These are phyloP conservation scores for Aspergillus sergii DNA, from an alignment of 2,329 filamentous ascomycete genomes.

Conservation along the genomic window DNA sequence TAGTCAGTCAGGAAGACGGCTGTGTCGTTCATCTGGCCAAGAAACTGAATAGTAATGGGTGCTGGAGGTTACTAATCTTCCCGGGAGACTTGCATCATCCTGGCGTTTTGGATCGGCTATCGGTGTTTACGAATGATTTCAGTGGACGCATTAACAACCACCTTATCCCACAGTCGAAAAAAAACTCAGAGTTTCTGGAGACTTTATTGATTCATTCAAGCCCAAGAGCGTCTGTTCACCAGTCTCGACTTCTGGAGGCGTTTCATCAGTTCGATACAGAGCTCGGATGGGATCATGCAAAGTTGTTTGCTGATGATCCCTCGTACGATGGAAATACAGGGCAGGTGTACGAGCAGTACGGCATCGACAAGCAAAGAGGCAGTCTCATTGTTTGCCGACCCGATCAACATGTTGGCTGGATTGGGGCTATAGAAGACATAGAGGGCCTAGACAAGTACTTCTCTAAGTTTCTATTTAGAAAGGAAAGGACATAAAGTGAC, in stretches of 20 bases:
- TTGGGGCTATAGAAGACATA: slow-evolving; percentile 15
- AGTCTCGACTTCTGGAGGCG: slow-evolving; percentile 16
- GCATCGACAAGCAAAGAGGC: slow-evolving; percentile 16
- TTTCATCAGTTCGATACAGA: slow-evolving; percentile 21
- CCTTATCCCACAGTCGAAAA: background rate
- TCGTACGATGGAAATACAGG: background rate
- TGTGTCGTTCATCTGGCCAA: slow-evolving; percentile 9
- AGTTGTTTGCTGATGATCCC: slow-evolving; percentile 18
- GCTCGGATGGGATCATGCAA: slow-evolving; percentile 23
- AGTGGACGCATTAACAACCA: background rate
- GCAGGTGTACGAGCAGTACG: slow-evolving; percentile 15
- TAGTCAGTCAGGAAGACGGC: slow-evolving; percentile 17
- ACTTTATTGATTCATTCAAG: slow-evolving; percentile 18
- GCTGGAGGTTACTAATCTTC: slow-evolving; percentile 25
- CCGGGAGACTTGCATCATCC: slow-evolving; percentile 17
- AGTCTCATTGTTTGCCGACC: slow-evolving; percentile 23
- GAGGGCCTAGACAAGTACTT: slow-evolving; percentile 17
- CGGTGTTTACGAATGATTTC: slow-evolving; percentile 8
- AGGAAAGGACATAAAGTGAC: too few relatives aligned
- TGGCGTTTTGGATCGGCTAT: background rate
- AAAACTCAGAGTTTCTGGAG: background rate
- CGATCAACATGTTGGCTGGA: slow-evolving; percentile 26
- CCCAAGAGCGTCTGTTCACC: slow-evolving; percentile 1
- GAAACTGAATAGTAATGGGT: slow-evolving; percentile 18
- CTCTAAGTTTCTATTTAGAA: background rate